Evolutionary conservation across 768 basidiomycete genomes (phyloP), one percentile per base, ranked within the genome.

Genomic region (Mycena belliarum): DNA sequence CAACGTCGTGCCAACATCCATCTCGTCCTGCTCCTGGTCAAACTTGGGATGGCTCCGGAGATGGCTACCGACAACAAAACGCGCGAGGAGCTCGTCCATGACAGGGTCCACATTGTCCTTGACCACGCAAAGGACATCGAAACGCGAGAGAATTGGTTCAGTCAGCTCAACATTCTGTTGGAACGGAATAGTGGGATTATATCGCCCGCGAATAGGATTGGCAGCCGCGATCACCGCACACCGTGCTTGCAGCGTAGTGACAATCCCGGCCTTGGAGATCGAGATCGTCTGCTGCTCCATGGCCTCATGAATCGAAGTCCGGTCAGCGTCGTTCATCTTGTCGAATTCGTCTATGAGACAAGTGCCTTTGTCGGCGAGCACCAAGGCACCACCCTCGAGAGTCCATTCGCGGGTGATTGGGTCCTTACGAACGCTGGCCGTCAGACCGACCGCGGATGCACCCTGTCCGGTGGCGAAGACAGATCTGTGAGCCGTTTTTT

Each of bases 281-380:
- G 97, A 98, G 64, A 99, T 99, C 14, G 93, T 91, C 72, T 98
- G 97, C 75, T 99, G 97, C 70, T 99, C 97, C 97, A 99, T 99
- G 2, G 97, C 97, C 72, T 99, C 97, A 78, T 98, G 97, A 67
- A 99, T 98, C 5, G 95, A 97, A 16, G 95, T 98, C 65, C 96
- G 82, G 71, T 99, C 96, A 16, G 93, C 83, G 67, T 98, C 97
- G 74, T 98, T 98, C 97, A 99, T 99, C 80, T 99, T 99, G 79
- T 99, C 97, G 71, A 99, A 98, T 72, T 98, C 97, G 75, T 99
- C 97, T 64, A 99, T 99, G 35, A 98, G 78, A 69, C 97, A 98
- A 25, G 90, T 93, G 14, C 97, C 97, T 74, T 96, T 97, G 75
- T 99, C 97, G 3, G 97, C 97, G 20, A 99, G 80, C n/a, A 99